Evolutionary conservation across 495 filamentous ascomycete genomes (phyloP), one percentile per base, ranked within the genome.

Genomic region (Cercophora sp.): DNA sequence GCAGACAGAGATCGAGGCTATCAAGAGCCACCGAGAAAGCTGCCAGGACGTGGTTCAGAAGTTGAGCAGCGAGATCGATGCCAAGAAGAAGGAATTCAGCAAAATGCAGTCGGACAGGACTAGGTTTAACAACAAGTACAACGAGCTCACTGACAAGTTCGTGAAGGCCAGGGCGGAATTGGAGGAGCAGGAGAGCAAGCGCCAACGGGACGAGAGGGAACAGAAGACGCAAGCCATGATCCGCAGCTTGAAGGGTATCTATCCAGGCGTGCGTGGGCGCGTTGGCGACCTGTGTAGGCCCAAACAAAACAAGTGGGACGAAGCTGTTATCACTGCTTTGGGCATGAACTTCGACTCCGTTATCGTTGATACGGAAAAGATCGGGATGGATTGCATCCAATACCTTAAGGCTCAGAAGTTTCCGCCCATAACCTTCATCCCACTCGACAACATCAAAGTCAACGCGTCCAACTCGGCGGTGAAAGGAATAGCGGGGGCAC

Each of bases 351-450:
- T 95, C 59, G 92, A 97, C 61, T 86, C 91, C 9, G 85, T 99
- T 42, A 82, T 99, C 50, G 91, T 96, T n/a, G 93, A 99, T 60
- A 94, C 85, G 23, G 90, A 96, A 61, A 96, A 93, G 74, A 91
- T 85, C 0, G 94, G 88, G 24, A 86, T 88, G 55, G 89, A 96
- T 55, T 97, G 91, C 62, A 92, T 99, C 36, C 85, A 95, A 60
- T 93, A 94, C 67, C 79, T 97, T 40, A 89, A 89, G 52, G 91
- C 96, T 48, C 90, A 96, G 62, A 83, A 86, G 27, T 81, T 84
- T 18, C 84, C 87, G 20, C 88, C 89, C 55, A 84, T 90, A 50
- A 96, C 88, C 1, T 97, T 97, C 68, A 86, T 97, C 49, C 93
- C 93, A 0, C 78, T 97, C 10, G 93, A 99, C 70, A 96, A 95